Base-by-base conservation (phyloP, 306 rosid species). In the Quillaja saponaria region DNA sequence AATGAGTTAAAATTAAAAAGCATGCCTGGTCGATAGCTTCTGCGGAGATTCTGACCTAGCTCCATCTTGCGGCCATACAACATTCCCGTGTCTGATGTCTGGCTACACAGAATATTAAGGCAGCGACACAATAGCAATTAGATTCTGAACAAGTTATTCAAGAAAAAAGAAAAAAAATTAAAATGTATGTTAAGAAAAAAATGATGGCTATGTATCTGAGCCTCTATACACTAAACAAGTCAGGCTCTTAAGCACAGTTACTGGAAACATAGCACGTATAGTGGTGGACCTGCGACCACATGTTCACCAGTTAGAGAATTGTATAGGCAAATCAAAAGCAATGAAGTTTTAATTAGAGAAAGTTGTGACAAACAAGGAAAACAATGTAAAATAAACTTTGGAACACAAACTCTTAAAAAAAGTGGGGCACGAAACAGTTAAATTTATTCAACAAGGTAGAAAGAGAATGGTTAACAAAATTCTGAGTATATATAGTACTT, bases 241-340 rank as follows among this genome's bases (percentile, higher is more conserved):
- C 74, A 81, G 78, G 88, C 78, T 75, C 81, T 79, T 74, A 73
- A 80, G 86, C 90, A 76, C 68, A 82, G 80, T 79, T 70, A 79
- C 95, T 80, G 87, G 83, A 79, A 82, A 78, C 76, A 84, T 80
- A 80, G 78, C 95, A 74, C 84, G 79, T 79, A 84, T 68, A 65
- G 92, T 81, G 87, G 98, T 73, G 75, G 77, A 87, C 94, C 96
- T 88, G 95, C 95, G 82, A 82, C 96, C 96, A 86, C 90, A 86
- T 76, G 71, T 82, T 82, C 88, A 84, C 75, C 68, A 51, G 81
- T 88, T 76, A 88, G 89, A 76, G 82, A 71, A 73, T 64, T 61
- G 78, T 70, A 81, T 73, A 77, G 58, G 71, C 66, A 61, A 77
- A 71, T 80, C 60, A 75, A 82, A 57, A 38, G 71, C 73, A 75